Evolutionary conservation across 257 asterid species (phyloP), one percentile per base, ranked within the genome.

Genomic region (Solanum chaucha): DNA sequence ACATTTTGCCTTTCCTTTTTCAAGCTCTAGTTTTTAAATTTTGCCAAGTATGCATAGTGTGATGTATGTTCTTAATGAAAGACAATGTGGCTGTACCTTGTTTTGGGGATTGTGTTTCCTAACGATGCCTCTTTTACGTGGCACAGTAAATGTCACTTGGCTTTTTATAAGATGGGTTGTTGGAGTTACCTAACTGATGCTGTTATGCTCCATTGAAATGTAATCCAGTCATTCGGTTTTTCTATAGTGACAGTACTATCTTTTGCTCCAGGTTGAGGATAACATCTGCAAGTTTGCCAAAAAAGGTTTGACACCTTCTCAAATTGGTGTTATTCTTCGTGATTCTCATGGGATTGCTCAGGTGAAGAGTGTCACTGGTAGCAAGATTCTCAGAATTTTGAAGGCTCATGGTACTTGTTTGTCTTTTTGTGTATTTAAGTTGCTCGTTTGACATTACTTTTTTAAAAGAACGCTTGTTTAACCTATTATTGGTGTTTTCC

Each of bases 341-440:
- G 92, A 90, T 84, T 90, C 92, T 67, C 92, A 90, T 64, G 92
- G 92, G 2, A 90, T 90, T 89, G 92, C 92, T 19, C 92, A 89
- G 72, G 92, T 90, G 87, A 90, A 90, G 65, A 90, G 91, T 75
- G 90, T 90, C 2, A 90, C 92, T 5, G 92, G 91, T 3, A 90
- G 87, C 90, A 90, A 90, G 89, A 87, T 90, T 71, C 36, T 89
- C 82, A 71, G 90, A 83, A 90, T 90, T 28, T 87, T 90, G 82
- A 90, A 90, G 89, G 92, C 88, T 59, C 91, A 90, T 46, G 91
- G 92, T 90, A 68, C 67, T 80, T 30, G 14, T 46, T 80, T 22
- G 77, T 26, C 14, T 73, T 7, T 80, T 48, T 83, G 15, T 34
- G 11, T 30, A 75, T 22, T 26, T 68, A 3, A 48, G 28, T 58